Evolutionary conservation across 1,139 yeast genomes (phyloP), one percentile per base, ranked within the genome.

Genomic region (Pneumocystis oryctolagi): DNA sequence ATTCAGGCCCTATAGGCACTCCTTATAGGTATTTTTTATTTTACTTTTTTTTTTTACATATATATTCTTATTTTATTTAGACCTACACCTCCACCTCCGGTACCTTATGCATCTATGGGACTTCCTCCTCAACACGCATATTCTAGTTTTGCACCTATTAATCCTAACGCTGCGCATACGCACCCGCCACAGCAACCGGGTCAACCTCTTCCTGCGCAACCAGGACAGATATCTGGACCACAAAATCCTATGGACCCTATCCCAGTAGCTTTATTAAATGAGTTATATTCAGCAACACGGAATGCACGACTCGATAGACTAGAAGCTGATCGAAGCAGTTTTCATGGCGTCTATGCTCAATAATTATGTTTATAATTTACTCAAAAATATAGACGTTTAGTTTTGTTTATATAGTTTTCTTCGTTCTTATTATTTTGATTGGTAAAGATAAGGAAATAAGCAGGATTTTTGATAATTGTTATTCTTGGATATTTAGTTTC

Each of bases 251-350:
- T 70, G 58, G 77, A 74, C 64, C 76, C 77, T 6, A 72, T 74
- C 28, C 75, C 77, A 25, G 75, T 74, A 39, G 76, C 75, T 30
- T 68, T 80, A 64, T 76, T 82, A 68, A 78, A 78, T 65, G 79
- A 78, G 69, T 70, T 78, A 61, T 78, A 78, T 66, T 68, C 77
- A 58, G 80, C 80, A 60, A 79, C 80, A 14, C 74, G 79, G 61
- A 80, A 78, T 65, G 81, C 80, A 9, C 76, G 80, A 62, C 69
- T 78, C 58, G 81, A 78, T 68, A 70, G 80, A n/a, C 72, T 78
- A 67, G 81, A 78, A 62, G 73, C 79, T 31, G 77, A 74, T 62
- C 71, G 79, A 4, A 72, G 77, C 62, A 79, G 80, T 3, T 77
- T 71, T 66, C 76, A 74, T 61, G 76, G 76, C 35, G 77, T 75